Base-by-base conservation (phyloP, 441 rosid genomes). In the Croton setiger region DNA sequence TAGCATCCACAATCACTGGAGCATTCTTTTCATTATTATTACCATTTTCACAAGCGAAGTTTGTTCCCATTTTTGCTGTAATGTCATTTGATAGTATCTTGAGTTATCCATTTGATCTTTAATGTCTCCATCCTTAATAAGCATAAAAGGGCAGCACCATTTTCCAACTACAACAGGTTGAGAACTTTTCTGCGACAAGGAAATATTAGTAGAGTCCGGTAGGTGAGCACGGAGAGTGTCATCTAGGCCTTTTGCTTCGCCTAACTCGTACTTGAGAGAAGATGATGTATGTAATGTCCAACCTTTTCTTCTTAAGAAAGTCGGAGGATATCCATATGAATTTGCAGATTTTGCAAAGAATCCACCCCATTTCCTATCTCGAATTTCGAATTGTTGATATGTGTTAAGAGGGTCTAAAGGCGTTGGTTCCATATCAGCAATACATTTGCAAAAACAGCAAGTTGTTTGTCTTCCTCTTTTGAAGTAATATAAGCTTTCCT, bases 131-230 rank as follows among this genome's bases (percentile, higher is more conserved):
- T 88, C 90, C 36, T 72, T 81, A 61, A 88, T 66, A n/a, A 86
- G 86, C 76, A 88, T 74, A 80, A 86, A 90, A 43, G 89, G 93
- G 7, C 79, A 81, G 21, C 83, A 85, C 96, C 93, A 90, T 27
- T 72, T 78, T 36, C 93, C 96, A 8, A 83, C 83, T 5, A 44
- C 68, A 10, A 83, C 69, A 15, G 62, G 37, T 7, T 55, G 21
- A 3, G 75, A 78, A 11, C 18, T 53, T 27, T 20, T 64, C 9
- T 14, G 37, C 4, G 84, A 68, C 20, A 72, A 9, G 1, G 80
- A 69, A 62, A 77, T 68, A 53, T 59, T 56, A 55, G 11, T 52
- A 8, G 78, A 77, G 39, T 47, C 78, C 0, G 88, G 90, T 58
- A 83, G 81, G 56, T 69, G 67, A 7, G 73, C 51, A 0, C 90